Percentiles rank a stretch among this genome's conserved stretches.
Conservation (phyloP, 305 asterid genomes). For the Fraxinus platypoda region DNA sequence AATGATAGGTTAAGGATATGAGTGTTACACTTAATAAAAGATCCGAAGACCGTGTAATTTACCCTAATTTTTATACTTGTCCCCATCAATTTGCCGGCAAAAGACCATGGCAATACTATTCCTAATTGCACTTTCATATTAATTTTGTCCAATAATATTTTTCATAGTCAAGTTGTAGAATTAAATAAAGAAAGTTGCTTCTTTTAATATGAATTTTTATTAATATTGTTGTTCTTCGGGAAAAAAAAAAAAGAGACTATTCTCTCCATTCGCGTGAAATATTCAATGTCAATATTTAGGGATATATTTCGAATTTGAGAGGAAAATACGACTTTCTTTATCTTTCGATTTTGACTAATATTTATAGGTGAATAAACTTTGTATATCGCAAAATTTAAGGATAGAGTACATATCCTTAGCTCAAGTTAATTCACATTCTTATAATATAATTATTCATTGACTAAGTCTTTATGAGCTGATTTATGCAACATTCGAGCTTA, state of each 20-base stretch:
- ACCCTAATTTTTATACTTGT: neutral
- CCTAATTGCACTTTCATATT: neutral
- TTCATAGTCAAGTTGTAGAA: neutral
- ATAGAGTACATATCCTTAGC: no score
- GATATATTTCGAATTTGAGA: neutral
- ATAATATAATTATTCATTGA: no score
- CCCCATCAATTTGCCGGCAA: neutral
- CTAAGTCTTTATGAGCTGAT: no score
- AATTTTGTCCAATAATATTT: no score
- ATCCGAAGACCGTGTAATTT: neutral
- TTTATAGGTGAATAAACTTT: no score
- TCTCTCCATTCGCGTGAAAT: neutral
- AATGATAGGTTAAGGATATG: no score
- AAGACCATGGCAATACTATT: neutral
- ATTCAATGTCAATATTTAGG: neutral
- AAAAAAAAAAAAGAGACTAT: no score
- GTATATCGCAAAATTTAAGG: no score
- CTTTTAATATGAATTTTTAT: neutral
- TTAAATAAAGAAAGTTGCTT: neutral
- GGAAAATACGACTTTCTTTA: neutral
- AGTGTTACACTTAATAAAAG: neutral
- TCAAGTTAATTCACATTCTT: no score
- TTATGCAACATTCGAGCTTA: no score
- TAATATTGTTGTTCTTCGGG: neutral
- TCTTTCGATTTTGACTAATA: neutral